Base-by-base conservation (phyloP, 1,284 basidiomycete genomes). In the Microbotryum intermedium region DNA sequence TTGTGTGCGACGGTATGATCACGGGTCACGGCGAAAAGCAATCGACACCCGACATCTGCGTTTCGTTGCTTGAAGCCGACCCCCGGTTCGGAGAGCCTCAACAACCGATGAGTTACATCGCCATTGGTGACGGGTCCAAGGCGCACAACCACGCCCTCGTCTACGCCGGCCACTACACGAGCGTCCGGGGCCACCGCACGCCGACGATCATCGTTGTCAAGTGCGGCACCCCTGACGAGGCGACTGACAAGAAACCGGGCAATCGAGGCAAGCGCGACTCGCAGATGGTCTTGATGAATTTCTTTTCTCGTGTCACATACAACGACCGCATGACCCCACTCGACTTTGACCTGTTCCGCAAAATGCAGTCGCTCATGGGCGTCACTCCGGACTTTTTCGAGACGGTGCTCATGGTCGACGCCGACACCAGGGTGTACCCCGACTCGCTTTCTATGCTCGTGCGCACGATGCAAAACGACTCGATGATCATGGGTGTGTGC, bases 371-470 rank as follows among this genome's bases (percentile, higher is more conserved):
- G 47, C 81, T 98, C 51, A 97, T 97, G 90, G 94, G 95, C 45
- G 90, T 97, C n/a, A 97, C 95, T 1, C 93, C 95, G 1, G 95
- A 99, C 76, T 97, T 90, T 75, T 98, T 98, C 72, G 95, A 99
- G 78, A 86, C 95, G 46, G 88, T 87, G 72, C 78, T 99, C 65
- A 98, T 98, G 95, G 94, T 98, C 67, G 95, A 99, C 76, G 95
- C 95, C 61, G 95, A 99, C 75, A 97, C 93, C 8, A 91, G 88
- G 71, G 87, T 93, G 16, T 89, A 86, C 74, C 87, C 88, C 18
- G 85, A 88, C 58, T 92, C 91, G 1, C 79, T 97, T 49, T 84
- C 81, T 58, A 83, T 88, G 70, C 80, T 97, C 46, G 91, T 97
- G 70, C 95, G 97, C 75, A 90, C 88, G 77, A 95, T 98, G 93